phyloP scores from a whole-genome alignment of 2,329 filamentous ascomycete species.

The Alternaria consortialis region DNA sequence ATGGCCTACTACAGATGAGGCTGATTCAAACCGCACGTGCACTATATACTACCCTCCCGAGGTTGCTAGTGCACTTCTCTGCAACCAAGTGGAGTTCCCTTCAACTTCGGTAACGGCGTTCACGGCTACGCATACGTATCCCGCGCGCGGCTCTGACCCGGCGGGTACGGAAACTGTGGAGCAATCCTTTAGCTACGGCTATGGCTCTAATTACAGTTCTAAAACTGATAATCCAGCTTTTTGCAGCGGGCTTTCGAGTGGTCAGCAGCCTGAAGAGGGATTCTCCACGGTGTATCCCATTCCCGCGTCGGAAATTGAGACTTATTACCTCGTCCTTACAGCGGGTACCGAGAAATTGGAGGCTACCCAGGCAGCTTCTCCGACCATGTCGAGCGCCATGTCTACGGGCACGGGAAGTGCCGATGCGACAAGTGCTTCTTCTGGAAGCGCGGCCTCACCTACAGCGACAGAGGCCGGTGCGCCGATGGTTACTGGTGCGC shows the following conservation, averaged over 20 bases:
- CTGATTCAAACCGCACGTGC: neutral
- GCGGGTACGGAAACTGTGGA: neutral
- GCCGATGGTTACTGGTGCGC: neutral
- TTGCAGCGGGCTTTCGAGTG: neutral
- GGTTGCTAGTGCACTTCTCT: neutral
- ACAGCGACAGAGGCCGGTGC: neutral
- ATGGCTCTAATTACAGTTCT: neutral
- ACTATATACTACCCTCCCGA: neutral
- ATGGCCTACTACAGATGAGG: neutral
- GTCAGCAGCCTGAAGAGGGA: neutral
- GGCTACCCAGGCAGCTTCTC: neutral
- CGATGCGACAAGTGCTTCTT: neutral
- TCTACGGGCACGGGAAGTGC: neutral
- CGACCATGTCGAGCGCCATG: neutral
- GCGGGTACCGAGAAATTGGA: conserved; percentile 3
- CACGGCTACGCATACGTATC: neutral
- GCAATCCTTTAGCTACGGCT: neutral
- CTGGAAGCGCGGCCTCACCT: neutral
- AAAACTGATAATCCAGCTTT: neutral
- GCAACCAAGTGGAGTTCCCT: rapidly evolving
- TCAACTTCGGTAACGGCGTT: rapidly evolving
- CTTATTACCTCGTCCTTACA: neutral
- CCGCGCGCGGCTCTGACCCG: neutral
- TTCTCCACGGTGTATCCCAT: neutral
- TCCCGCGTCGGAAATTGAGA: neutral